A percentile compares a stretch with the other conserved stretches of the same genome.
Evolutionary conservation across 768 basidiomycete genomes (phyloP).

Genomic region (Dentipellis fragilis): DNA sequence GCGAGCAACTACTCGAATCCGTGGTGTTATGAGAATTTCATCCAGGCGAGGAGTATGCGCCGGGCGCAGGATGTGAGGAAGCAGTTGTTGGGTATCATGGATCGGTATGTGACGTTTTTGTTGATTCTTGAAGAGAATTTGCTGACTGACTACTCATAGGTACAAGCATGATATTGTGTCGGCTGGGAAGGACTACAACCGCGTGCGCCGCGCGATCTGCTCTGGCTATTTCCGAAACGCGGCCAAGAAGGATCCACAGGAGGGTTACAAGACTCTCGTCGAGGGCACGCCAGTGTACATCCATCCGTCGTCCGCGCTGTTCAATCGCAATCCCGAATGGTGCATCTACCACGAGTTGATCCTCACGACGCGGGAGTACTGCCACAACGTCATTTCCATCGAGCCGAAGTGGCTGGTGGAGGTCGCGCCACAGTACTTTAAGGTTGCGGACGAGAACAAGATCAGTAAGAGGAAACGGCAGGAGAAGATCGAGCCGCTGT

Average conservation of each 20-base stretch:
- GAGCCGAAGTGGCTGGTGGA: slow-evolving; percentile 99
- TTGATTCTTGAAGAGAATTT: not conserved
- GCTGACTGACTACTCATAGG: slow-evolving; percentile 27
- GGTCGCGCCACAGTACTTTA: slow-evolving; percentile 97
- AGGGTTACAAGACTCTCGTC: slow-evolving; percentile 95
- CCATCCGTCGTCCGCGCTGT: slow-evolving; percentile 92
- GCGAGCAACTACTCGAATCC: slow-evolving; percentile 92
- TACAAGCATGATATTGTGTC: slow-evolving; percentile 97
- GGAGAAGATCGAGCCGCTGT: slow-evolving; percentile 95
- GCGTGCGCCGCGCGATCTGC: slow-evolving; percentile 89
- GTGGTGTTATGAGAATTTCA: slow-evolving; percentile 99
- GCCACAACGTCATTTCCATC: slow-evolving; percentile 86
- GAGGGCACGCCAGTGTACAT: slow-evolving; percentile 99
- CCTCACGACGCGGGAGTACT: slow-evolving; percentile 92
- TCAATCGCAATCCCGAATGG: slow-evolving; percentile 97
- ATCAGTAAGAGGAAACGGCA: slow-evolving; percentile 94
- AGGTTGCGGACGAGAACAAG: slow-evolving; percentile 94
- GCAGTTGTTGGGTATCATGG: slow-evolving; percentile 97
- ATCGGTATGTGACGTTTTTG: slow-evolving; percentile 48
- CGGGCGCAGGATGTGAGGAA: slow-evolving; percentile 97
- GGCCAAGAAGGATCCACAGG: slow-evolving; percentile 96
- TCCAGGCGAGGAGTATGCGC: slow-evolving; percentile 95
- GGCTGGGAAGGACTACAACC: slow-evolving; percentile 87
- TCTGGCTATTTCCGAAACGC: slow-evolving; percentile 97
- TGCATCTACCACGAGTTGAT: slow-evolving; percentile 92